Base-by-base conservation (phyloP, 2,329 filamentous ascomycete genomes). In the Colletotrichum plurivorum region DNA sequence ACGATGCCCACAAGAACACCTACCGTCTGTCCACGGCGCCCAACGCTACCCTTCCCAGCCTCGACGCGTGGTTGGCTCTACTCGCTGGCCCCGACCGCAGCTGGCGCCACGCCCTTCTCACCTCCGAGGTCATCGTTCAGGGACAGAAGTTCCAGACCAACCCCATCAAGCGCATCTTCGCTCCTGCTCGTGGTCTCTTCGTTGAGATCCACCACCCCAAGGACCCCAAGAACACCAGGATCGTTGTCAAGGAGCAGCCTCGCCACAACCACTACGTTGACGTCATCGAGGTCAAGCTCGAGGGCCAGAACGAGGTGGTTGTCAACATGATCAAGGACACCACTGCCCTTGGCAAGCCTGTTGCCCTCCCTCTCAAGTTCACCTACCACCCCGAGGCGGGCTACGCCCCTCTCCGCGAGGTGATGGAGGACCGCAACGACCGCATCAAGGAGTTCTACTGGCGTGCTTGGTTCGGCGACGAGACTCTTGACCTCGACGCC, bases 371-470 rank as follows among this genome's bases (percentile, higher is more conserved):
- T 22, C 90, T 99, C 73, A 90, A 91, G 78, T 98, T 98, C 84
- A 94, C 89, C 5, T 99, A 99, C 83, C 93, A 95, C 78, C 96
- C 96, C 2, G 95, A 98, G 81, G 92, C 94, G 65, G 96, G 96
- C 36, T 99, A 98, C 78, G 95, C 97, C n/a, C 96, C 96, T 18
- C 97, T 99, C 74, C 92, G 92, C 71, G 96, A 99, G 81, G 93
- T 98, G 72, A 99, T 99, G 96, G 89, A 94, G 43, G 92, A 90
- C 63, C 94, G 96, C 77, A 99, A 99, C 79, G 95, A 99, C 78
- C 93, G 94, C 73, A 98, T 99, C 86, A 99, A 99, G 87, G 94
- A 97, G 81, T 99, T 99, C 81, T 99, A 99, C 87, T 99, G 97
- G 90, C 91, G 92, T 74, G 92, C 97, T 73, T 99, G 96, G 96